Conservation (phyloP, 768 basidiomycete species). For the Pleurotus cornucopiae region DNA sequence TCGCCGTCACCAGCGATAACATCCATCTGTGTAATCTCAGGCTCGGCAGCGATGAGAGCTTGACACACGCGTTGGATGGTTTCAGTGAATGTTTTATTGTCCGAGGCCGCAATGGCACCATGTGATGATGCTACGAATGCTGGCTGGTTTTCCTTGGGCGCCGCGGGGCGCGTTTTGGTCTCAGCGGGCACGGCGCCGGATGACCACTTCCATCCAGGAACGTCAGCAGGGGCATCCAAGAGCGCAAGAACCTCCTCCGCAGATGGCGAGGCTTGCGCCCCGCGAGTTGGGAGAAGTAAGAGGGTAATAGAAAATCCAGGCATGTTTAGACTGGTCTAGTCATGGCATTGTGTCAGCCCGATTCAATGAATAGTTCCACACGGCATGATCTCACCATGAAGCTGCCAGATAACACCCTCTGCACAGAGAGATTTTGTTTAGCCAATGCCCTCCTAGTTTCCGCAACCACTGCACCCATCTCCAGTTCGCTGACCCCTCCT, state of each 20-base stretch:
- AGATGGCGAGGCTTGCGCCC: conserved; percentile 28
- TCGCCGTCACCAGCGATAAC: conserved; percentile 88
- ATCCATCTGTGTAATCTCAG: conserved; percentile 90
- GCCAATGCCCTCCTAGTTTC: conserved; percentile 57
- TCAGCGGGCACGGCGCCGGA: conserved; percentile 37
- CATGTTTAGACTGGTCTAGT: conserved; percentile 86
- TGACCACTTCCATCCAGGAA: conserved; percentile 87
- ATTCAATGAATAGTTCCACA: too few relatives aligned
- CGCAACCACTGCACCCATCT: conserved; percentile 64
- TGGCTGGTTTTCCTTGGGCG: conserved; percentile 10
- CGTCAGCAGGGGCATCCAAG: conserved; percentile 62
- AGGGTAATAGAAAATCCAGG: conserved; percentile 87
- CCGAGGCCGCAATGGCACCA: conserved; percentile 21
- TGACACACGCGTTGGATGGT: conserved; percentile 58
- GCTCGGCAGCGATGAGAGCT: conserved; percentile 72
- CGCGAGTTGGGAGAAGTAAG: conserved; percentile 60
- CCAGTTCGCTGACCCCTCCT: conserved; percentile 81
- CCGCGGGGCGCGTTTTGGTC: conserved; percentile 13
- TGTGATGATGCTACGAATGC: background rate
- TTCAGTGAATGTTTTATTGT: conserved; percentile 47
- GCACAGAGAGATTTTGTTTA: conserved; percentile 48
- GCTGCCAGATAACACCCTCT: conserved; percentile 70
- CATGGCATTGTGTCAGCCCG: background rate
- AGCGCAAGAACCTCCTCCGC: conserved; percentile 48
- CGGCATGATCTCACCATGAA: conserved; percentile 63